phyloP scores from a whole-genome alignment of 257 asterid species.

The Solanum clarkiae region DNA sequence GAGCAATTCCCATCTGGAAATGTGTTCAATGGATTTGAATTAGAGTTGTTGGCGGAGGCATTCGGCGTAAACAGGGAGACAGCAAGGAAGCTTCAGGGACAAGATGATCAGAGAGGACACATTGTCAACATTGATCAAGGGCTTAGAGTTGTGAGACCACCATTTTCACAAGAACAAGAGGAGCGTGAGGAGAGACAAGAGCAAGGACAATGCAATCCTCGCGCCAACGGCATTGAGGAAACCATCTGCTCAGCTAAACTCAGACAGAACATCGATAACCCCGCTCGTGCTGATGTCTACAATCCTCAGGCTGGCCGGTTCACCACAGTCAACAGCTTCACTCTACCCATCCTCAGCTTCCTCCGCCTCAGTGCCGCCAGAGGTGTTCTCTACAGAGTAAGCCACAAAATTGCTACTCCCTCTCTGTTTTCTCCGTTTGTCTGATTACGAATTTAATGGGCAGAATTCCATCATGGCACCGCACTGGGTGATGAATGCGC shows the following conservation, averaged over 20 bases:
- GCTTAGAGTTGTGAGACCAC: conserved; percentile 33
- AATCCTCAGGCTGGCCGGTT: conserved; percentile 52
- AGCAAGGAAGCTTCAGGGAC: not conserved
- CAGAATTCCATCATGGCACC: conserved; percentile 70
- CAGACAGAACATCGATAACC: conserved; percentile 34
- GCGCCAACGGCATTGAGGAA: conserved; percentile 45
- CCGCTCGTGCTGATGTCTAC: conserved; percentile 48
- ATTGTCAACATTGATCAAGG: conserved; percentile 1
- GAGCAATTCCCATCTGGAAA: conserved; percentile 7
- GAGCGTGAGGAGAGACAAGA: not conserved
- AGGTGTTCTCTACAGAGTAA: conserved; percentile 42
- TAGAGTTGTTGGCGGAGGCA: not conserved
- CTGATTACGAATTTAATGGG: not conserved
- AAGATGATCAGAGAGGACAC: not conserved
- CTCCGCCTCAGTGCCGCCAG: conserved; percentile 45
- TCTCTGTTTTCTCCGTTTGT: not conserved
- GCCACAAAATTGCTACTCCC: not conserved
- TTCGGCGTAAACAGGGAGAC: not conserved
- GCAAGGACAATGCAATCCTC: not conserved
- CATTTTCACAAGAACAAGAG: conserved; percentile 18
- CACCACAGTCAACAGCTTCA: conserved; percentile 42
- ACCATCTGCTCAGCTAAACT: conserved; percentile 42
- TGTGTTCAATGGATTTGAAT: not conserved
- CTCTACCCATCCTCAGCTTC: conserved; percentile 43
- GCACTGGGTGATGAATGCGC: conserved; percentile 51